These are phyloP conservation scores for Amniculicola lignicola DNA, from an alignment of 495 filamentous ascomycete genomes.

Conservation along the genomic window DNA sequence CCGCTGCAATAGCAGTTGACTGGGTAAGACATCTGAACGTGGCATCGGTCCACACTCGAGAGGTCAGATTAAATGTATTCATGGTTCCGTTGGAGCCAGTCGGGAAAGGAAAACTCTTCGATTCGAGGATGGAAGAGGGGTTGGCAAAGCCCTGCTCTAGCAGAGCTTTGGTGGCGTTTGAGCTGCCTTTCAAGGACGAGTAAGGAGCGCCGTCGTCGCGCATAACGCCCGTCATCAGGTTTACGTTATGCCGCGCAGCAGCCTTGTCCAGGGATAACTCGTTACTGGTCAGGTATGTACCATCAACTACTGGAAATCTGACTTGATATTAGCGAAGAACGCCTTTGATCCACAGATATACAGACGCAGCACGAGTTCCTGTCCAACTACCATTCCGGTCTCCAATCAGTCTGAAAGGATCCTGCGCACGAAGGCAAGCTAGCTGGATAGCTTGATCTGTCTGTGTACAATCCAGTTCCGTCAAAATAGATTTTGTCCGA, in stretches of 20 bases:
- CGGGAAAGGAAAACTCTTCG: constrained; percentile 27
- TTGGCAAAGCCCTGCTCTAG: constrained; percentile 39
- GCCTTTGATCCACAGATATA: background rate
- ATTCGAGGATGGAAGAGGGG: constrained; percentile 36
- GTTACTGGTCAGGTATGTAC: constrained; percentile 41
- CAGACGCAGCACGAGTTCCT: background rate
- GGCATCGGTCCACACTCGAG: constrained; percentile 49
- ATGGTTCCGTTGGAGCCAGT: constrained; percentile 42
- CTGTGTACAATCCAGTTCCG: constrained; percentile 44
- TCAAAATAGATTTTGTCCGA: constrained; percentile 42
- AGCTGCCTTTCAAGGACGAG: constrained; percentile 41
- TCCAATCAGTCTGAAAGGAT: constrained; percentile 38
- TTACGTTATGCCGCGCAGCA: background rate
- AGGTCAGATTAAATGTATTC: constrained; percentile 36
- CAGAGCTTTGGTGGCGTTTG: constrained; percentile 41
- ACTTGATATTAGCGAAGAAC: background rate
- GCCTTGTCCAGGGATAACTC: constrained; percentile 29
- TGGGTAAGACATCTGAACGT: constrained; percentile 53
- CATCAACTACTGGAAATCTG: constrained; percentile 40
- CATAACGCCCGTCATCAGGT: constrained; percentile 42
- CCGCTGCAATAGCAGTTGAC: constrained; percentile 46
- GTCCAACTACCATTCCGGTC: background rate
- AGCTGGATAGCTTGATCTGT: constrained; percentile 39
- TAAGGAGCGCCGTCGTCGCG: constrained; percentile 52
- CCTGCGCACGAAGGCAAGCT: constrained; percentile 48